Base-by-base conservation (phyloP, 495 filamentous ascomycete genomes). In the Platismatia glauca region DNA sequence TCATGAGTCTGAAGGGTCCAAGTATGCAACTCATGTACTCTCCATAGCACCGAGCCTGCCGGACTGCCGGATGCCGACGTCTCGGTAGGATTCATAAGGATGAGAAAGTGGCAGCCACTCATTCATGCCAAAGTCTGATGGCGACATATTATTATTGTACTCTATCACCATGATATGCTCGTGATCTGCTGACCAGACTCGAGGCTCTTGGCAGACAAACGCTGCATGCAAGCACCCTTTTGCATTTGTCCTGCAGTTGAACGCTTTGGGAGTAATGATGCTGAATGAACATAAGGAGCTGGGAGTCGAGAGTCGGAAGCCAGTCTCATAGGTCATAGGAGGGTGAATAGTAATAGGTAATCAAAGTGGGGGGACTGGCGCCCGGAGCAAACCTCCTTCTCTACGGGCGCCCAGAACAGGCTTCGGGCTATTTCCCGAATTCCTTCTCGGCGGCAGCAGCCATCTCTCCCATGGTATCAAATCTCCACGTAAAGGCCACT, bases 391-490 rank as follows among this genome's bases (percentile, higher is more conserved):
- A 18, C 11, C 11, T 53, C 27, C 29, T 9, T 20, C 15, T 53
- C n/a, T 53, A 53, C 50, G 50, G 50, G 15, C 29, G 15, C 20
- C 50, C 29, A 53, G 4, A 53, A 33, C 8, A 53, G 16, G 29
- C 50, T 34, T 53, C 16, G 20, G 3, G 50, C 50, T 53, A 53
- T 33, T 16, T 31, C 24, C 12, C 44, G 55, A 64, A 59, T 11
- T 72, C 74, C 61, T 68, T 68, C 67, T 86, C 85, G 34, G 90
- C 82, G 57, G 83, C 83, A 64, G 84, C 83, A 22, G 87, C 89
- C 79, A 93, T 84, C 60, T 89, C 85, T 18, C 80, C 86, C 64
- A 95, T 66, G 7, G 77, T 88, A 59, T 80, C 77, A 71, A 89
- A 91, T 67, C 67, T 70, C 82, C 81, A 84, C 63, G 79, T 76